These are phyloP conservation scores for Marasmius oreades DNA, from an alignment of 1,284 basidiomycete species.

Conservation along the genomic window DNA sequence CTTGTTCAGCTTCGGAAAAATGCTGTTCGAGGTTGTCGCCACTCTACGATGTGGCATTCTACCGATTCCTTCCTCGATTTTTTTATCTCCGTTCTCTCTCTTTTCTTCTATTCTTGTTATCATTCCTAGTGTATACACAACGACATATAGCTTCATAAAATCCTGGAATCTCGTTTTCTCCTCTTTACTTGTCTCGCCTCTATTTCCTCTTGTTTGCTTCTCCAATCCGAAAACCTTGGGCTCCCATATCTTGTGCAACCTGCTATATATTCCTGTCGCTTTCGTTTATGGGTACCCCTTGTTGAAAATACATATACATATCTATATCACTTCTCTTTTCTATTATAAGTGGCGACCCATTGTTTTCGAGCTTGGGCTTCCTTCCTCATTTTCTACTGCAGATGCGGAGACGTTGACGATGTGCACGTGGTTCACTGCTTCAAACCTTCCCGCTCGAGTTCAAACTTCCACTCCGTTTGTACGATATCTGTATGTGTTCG, in stretches of 20 bases:
- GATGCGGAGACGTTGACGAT: background rate
- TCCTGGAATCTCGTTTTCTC: conserved; percentile 17
- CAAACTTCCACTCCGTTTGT: no score
- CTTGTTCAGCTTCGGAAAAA: conserved; percentile 21
- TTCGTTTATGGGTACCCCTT: background rate
- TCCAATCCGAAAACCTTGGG: background rate
- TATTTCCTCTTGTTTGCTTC: conserved; percentile 14
- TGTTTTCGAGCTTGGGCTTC: background rate
- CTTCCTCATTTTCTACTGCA: background rate
- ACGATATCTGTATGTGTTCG: no score
- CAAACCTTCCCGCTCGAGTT: no score
- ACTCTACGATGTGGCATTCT: background rate
- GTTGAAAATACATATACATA: background rate
- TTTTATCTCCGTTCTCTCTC: conserved; percentile 13
- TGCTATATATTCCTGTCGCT: background rate
- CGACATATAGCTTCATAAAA: conserved; percentile 3
- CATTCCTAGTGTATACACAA: conserved; percentile 4
- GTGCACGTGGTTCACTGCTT: background rate
- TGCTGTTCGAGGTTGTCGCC: conserved; percentile 1
- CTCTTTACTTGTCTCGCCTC: conserved; percentile 9
- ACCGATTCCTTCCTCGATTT: conserved; percentile 3
- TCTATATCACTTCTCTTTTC: background rate
- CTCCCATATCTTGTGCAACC: background rate
- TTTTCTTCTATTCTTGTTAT: conserved; percentile 10
- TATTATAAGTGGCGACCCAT: background rate